Base-by-base conservation (phyloP, 108 stramenopile species). In the Discostella stelligeroides region DNA sequence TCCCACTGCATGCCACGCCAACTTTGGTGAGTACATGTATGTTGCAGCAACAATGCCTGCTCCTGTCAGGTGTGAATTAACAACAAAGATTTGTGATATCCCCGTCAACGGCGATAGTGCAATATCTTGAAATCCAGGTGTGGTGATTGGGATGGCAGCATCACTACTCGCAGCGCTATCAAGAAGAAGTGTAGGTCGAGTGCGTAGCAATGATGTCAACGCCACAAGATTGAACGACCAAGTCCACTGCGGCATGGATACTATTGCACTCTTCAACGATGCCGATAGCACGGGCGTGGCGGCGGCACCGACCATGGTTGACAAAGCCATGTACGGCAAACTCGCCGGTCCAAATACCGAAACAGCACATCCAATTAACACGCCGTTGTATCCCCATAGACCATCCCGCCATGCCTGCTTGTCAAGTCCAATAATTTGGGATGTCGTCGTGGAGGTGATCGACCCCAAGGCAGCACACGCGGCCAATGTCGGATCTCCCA, bases 41-140 rank as follows among this genome's bases (percentile, higher is more conserved):
- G 74, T 74, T 13, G 71, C 82, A 20, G 55, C 79, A 34, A 84
- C 29, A 15, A 85, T 68, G 0, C 82, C 79, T 25, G 65, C 71
- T 38, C 92, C 92, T 6, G 86, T 76, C 23, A 89, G 40, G 2
- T 70, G 51, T 10, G 85, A 88, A 68, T 90, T 79, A 0, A 90
- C 88, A 1, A 94, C 90, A 75, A 90, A 94, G 47, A 94, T 94
- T 75, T 94, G 92, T 9, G 90, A 91, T 20, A 94, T 79, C 46
- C 92, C 90, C 14, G 62, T 77, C 29, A 91, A 61, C 0, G 92
- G 89, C 28, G 87, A 67, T 9, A 66, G 10, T 7, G 30, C 45
- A 27, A 77, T 64, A 53, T 68, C 60, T n/a, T 59, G 54, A 29
- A 54, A 54, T 30, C 28, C 53, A 25, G 53, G 13, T 15, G 54